Percentiles rank a stretch among this genome's conserved stretches.
These are phyloP conservation scores for Rhododendron molle DNA, from an alignment of 148 eudicot genomes.

Conservation along the genomic window DNA sequence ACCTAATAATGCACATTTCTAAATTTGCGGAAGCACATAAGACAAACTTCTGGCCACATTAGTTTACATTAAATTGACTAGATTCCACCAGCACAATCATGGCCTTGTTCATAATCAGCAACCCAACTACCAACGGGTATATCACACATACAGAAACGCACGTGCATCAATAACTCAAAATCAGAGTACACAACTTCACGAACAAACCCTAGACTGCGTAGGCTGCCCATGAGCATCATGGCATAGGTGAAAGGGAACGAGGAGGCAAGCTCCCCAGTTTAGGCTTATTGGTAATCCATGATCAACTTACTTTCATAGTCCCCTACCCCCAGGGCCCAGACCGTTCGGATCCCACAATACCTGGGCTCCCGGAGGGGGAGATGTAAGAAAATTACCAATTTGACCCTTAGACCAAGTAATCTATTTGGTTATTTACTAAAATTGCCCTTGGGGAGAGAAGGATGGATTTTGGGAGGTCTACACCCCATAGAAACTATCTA, in stretches of 20 bases:
- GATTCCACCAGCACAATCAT: background rate
- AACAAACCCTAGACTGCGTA: background rate
- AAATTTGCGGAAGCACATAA: background rate
- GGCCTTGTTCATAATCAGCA: background rate
- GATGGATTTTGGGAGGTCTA: background rate
- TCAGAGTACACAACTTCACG: background rate
- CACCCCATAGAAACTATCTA: background rate
- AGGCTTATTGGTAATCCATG: background rate
- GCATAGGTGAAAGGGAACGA: too few relatives aligned
- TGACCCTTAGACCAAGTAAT: too few relatives aligned
- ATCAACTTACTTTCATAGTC: background rate
- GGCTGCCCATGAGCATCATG: too few relatives aligned
- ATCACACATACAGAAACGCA: background rate
- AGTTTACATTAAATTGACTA: background rate
- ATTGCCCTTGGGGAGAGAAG: too few relatives aligned
- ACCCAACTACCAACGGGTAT: background rate
- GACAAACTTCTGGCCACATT: background rate
- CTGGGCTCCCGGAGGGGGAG: too few relatives aligned
- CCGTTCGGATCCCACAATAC: too few relatives aligned
- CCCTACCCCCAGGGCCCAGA: background rate
- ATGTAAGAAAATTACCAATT: too few relatives aligned
- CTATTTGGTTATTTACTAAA: too few relatives aligned
- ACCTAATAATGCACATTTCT: background rate
- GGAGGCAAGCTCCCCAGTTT: background rate
- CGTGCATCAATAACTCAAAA: background rate